A percentile compares a stretch with the other conserved stretches of the same genome.
Conservation (phyloP, 2,329 filamentous ascomycete species). For the Penicillium crustosum region DNA sequence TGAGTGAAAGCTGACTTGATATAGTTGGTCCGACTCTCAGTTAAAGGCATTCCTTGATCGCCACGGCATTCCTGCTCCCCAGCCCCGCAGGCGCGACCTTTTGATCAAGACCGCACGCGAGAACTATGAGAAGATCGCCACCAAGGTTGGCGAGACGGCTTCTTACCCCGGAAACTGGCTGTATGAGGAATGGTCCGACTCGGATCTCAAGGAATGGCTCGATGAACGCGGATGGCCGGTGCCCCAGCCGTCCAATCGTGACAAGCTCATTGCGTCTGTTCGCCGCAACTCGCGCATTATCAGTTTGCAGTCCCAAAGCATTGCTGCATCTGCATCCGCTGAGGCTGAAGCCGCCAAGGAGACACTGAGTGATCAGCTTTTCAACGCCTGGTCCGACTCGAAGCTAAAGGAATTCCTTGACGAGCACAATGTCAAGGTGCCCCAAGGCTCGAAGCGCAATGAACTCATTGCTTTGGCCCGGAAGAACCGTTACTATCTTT, state of each 20-base stretch:
- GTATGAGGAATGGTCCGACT: constrained; percentile 87
- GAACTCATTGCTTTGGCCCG: constrained; percentile 87
- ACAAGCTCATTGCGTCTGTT: constrained; percentile 83
- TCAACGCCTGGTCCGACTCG: constrained; percentile 86
- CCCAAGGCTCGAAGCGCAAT: constrained; percentile 86
- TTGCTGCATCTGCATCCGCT: constrained; percentile 60
- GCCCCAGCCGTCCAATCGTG: constrained; percentile 79
- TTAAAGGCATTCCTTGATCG: constrained; percentile 91
- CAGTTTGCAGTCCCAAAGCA: constrained; percentile 64
- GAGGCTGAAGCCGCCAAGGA: constrained; percentile 69
- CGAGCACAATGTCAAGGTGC: constrained; percentile 84
- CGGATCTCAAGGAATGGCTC: constrained; percentile 90
- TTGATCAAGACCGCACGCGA: constrained; percentile 74
- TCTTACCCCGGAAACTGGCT: constrained; percentile 95
- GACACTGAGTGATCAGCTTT: constrained; percentile 75
- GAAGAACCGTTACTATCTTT: constrained; percentile 72
- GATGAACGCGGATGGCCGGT: constrained; percentile 82
- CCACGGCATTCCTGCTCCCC: constrained; percentile 80
- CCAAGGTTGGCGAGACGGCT: constrained; percentile 71
- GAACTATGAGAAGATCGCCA: constrained; percentile 76
- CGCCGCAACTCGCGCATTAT: constrained; percentile 87
- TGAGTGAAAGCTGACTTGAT: constrained; percentile 9
- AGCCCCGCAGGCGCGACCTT: constrained; percentile 81
- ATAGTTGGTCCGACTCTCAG: constrained; percentile 86
- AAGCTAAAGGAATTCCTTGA: constrained; percentile 91